Percentiles rank a stretch among this genome's conserved stretches.
phyloP scores from a whole-genome alignment of 73 alveolate species.

The Paramecium sexaurelia region DNA sequence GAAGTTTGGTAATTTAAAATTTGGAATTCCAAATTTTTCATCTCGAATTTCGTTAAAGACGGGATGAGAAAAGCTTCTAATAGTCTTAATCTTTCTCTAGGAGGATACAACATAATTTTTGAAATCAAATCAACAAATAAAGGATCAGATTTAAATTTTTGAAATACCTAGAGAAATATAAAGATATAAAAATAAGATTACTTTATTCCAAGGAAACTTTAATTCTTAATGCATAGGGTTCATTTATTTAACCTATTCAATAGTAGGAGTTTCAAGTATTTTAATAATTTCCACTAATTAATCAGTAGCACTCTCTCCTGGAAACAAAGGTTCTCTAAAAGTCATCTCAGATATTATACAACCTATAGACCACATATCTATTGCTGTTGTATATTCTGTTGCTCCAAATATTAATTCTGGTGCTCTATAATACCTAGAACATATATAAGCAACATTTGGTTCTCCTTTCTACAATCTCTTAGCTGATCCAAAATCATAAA shows the following conservation, averaged over 20 bases:
- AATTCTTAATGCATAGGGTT: slow-evolving; percentile 77
- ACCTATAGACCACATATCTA: slow-evolving; percentile 89
- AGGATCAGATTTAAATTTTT: slow-evolving; percentile 70
- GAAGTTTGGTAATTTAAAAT: slow-evolving; percentile 72
- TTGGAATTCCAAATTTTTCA: slow-evolving; percentile 73
- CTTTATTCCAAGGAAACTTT: slow-evolving; percentile 75
- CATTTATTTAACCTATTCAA: slow-evolving; percentile 74
- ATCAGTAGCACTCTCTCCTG: slow-evolving; percentile 76
- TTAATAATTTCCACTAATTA: slow-evolving; percentile 79
- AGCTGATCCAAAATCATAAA: slow-evolving; percentile 97
- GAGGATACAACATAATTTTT: slow-evolving; percentile 80
- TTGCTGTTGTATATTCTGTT: slow-evolving; percentile 88
- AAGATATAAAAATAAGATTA: background rate
- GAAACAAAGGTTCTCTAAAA: slow-evolving; percentile 77
- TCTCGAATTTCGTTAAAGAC: slow-evolving; percentile 88
- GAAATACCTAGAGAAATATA: background rate
- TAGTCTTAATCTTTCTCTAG: slow-evolving; percentile 79
- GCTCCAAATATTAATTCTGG: slow-evolving; percentile 98
- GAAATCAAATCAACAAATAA: slow-evolving; percentile 78
- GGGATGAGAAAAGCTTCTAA: slow-evolving; percentile 83
- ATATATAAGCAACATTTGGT: slow-evolving; percentile 93
- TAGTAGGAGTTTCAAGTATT: slow-evolving; percentile 79
- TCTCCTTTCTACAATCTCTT: slow-evolving; percentile 90
- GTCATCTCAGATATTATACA: slow-evolving; percentile 81
- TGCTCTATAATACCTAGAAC: slow-evolving; percentile 85